Percentiles rank a stretch among this genome's conserved stretches.
phyloP scores from a whole-genome alignment of 305 asterid genomes.

The Solanum hybrid region DNA sequence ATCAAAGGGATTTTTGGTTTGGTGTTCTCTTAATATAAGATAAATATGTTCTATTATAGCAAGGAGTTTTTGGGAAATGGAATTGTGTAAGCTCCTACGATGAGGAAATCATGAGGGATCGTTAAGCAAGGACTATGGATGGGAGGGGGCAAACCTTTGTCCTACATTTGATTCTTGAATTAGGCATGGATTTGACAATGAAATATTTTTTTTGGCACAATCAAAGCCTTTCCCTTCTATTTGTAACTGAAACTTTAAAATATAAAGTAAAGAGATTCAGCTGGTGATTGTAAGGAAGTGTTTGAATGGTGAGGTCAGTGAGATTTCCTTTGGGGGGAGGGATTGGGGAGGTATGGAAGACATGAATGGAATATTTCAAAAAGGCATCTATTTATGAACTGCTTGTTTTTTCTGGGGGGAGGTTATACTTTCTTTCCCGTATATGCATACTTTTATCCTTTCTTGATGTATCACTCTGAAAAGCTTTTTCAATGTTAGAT shows the following conservation, averaged over 20 bases:
- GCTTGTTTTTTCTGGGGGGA: not conserved
- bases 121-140: not conserved
- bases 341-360: not conserved
- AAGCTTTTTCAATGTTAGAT: not conserved
- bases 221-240: not conserved
- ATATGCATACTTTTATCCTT: not conserved
- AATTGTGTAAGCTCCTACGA: not conserved
- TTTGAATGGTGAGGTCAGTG: not conserved
- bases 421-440: not conserved
- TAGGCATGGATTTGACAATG: not conserved
- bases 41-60: not conserved
- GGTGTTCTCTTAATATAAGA: not conserved
- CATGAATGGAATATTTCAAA: not conserved
- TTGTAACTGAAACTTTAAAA: not conserved
- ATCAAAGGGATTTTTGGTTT: not conserved
- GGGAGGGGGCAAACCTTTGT: not conserved
- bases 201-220: not conserved
- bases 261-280: not conserved
- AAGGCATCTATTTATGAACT: not conserved
- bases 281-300: not conserved
- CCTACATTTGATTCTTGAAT: not conserved
- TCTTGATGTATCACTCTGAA: not conserved
- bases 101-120: not conserved
- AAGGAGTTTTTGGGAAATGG: not conserved
- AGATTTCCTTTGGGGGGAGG: not conserved